A percentile compares a stretch with the other conserved stretches of the same genome.
Conservation (phyloP, 805 yeast species). For the Komagataella pastoris region DNA sequence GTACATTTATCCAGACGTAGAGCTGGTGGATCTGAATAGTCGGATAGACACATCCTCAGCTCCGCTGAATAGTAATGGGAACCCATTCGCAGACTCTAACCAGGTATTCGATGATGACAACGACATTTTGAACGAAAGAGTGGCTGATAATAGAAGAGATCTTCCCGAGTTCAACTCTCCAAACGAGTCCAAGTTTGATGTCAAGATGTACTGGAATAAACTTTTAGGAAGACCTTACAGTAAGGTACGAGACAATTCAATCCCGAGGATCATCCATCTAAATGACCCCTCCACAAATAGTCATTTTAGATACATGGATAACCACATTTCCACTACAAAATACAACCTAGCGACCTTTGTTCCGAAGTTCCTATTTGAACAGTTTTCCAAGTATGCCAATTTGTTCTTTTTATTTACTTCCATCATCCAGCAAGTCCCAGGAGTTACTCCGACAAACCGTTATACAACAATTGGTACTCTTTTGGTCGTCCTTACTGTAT, state of each 20-base stretch:
- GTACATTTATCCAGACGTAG: background rate
- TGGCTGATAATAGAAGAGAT: background rate
- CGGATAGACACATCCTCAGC: background rate
- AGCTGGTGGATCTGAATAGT: background rate
- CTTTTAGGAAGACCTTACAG: conserved; percentile 2
- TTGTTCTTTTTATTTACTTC: conserved; percentile 88
- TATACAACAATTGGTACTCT: conserved; percentile 92
- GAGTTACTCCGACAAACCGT: conserved; percentile 91
- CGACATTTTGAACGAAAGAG: background rate
- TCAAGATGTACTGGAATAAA: conserved; percentile 3
- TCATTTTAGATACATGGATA: conserved; percentile 50
- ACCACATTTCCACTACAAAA: conserved; percentile 90
- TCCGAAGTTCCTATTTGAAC: conserved; percentile 92
- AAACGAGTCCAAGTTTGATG: conserved; percentile 4
- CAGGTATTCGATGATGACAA: conserved; percentile 7
- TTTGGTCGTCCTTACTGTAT: conserved; percentile 70
- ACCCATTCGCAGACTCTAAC: background rate
- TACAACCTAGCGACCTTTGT: conserved; percentile 86
- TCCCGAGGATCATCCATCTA: conserved; percentile 54
- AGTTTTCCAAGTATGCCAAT: conserved; percentile 94
- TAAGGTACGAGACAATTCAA: conserved; percentile 7
- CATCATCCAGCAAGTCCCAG: conserved; percentile 91
- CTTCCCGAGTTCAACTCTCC: conserved; percentile 1
- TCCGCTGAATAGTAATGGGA: background rate
- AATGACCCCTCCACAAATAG: conserved; percentile 48